Evolutionary conservation across 2,329 filamentous ascomycete species (phyloP).

Genomic region (Fusarium solani-melongenae): DNA sequence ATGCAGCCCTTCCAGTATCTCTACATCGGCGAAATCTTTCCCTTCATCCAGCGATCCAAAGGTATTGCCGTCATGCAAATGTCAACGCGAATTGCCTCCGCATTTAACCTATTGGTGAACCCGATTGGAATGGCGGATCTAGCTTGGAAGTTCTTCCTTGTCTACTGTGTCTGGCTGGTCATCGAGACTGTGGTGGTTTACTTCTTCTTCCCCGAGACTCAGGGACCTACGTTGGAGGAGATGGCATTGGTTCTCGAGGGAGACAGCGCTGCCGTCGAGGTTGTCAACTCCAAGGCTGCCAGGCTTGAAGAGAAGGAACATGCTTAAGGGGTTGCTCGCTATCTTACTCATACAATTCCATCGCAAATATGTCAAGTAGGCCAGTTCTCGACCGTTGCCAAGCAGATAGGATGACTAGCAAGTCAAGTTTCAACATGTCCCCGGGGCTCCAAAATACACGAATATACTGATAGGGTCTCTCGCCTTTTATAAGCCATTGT

Average conservation of each 20-base stretch:
- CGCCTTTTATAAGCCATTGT: no score
- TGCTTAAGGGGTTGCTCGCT: neutral
- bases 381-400: neutral
- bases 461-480: no score
- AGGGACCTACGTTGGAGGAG: constrained; percentile 12
- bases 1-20: constrained; percentile 9
- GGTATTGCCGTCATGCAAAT: constrained; percentile 13
- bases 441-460: neutral
- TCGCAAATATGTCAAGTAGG: neutral
- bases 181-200: constrained; percentile 9
- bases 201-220: constrained; percentile 14
- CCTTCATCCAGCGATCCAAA: constrained; percentile 14
- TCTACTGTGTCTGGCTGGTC: neutral
- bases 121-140: constrained; percentile 6
- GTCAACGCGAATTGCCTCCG: neutral
- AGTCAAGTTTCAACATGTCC: neutral
- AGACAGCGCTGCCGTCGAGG: constrained; percentile 3
- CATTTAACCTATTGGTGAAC: constrained; percentile 14
- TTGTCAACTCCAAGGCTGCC: neutral
- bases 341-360: neutral
- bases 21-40: constrained; percentile 41
- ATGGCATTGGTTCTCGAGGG: constrained; percentile 16
- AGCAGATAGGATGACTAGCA: neutral
- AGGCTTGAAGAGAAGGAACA: neutral
- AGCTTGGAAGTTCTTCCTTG: constrained; percentile 18